Base-by-base conservation (phyloP, 2,329 filamentous ascomycete genomes). In the Aspergillus sp. region DNA sequence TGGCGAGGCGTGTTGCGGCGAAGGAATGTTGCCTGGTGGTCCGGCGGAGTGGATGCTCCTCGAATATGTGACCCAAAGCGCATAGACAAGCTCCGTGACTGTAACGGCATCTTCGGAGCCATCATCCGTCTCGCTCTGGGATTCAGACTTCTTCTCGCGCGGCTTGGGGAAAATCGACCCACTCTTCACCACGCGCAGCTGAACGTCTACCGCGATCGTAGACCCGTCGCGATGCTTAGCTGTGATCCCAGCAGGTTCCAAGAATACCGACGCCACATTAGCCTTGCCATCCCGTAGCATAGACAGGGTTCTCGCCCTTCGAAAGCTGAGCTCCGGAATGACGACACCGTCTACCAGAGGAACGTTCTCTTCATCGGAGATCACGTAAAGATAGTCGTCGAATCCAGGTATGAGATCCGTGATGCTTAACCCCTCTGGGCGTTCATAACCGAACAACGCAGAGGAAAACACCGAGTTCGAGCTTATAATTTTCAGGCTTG, bases 21-120 rank as follows among this genome's bases (percentile, higher is more conserved):
- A 68, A 41, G 70, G 61, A n/a, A 88, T 81, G 22, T 85, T 81
- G n/a, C 86, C 84, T 51, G 89, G 76, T 56, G 85, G 82, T 63
- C 87, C 87, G 43, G 88, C 85, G 17, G 91, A 90, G 75, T 99
- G 95, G 13, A 98, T 83, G 71, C 97, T 92, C 64, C 93, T 86
- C 19, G 94, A 98, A 75, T 98, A 99, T 1, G 94, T 98, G 67
- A 99, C 90, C 95, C 95, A 99, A 31, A 99, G 80, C 11, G 95
- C 95, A 79, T 93, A 98, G 0, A 98, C 93, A 64, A 96, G 85
- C 74, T 97, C 93, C 17, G 89, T 86, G 64, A 84, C 76, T n/a
- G 85, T 83, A 8, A 81, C 71, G 7, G 73, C 70, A 50, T 75
- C 79, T 68, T 75, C 71, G 53, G 74, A 71, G 28, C 76, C 74